Percentiles rank a stretch among this genome's conserved stretches.
Conservation (phyloP, 495 filamentous ascomycete species). For the Cercophora scortea region DNA sequence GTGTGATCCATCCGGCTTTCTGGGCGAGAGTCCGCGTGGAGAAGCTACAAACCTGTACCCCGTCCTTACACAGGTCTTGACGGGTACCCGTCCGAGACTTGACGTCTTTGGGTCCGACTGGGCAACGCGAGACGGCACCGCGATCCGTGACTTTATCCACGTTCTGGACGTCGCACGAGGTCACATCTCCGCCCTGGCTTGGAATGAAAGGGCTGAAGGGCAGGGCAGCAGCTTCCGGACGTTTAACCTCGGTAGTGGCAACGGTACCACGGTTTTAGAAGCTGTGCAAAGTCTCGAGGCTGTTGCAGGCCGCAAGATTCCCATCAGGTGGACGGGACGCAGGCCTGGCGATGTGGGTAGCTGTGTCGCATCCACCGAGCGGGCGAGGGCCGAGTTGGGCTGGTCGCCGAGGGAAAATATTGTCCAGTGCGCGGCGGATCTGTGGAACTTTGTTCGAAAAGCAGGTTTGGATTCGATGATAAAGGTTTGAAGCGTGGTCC, state of each 20-base stretch:
- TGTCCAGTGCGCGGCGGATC: conserved; percentile 14
- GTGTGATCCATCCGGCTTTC: conserved; percentile 53
- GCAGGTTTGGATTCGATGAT: neutral
- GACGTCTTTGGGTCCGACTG: conserved; percentile 58
- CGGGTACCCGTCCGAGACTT: conserved; percentile 43
- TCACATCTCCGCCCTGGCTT: conserved; percentile 50
- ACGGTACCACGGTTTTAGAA: conserved; percentile 44
- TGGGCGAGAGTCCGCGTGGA: conserved; percentile 59
- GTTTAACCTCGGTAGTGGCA: conserved; percentile 48
- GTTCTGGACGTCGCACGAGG: conserved; percentile 57
- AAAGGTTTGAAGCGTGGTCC: neutral
- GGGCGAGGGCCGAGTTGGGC: conserved; percentile 19
- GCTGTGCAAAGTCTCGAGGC: conserved; percentile 34
- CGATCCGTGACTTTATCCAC: conserved; percentile 66
- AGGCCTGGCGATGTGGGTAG: conserved; percentile 21
- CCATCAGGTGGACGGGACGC: conserved; percentile 10
- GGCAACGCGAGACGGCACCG: conserved; percentile 62
- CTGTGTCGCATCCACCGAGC: conserved; percentile 18
- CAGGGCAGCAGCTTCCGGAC: conserved; percentile 37
- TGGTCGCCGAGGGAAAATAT: conserved; percentile 19
- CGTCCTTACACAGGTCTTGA: conserved; percentile 52
- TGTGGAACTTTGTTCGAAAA: conserved; percentile 21
- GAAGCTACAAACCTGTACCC: conserved; percentile 58
- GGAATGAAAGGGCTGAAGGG: conserved; percentile 14
- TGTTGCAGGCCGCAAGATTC: conserved; percentile 11